These are phyloP conservation scores for Rhizodiscina lignyota DNA, from an alignment of 495 filamentous ascomycete species.

Conservation along the genomic window DNA sequence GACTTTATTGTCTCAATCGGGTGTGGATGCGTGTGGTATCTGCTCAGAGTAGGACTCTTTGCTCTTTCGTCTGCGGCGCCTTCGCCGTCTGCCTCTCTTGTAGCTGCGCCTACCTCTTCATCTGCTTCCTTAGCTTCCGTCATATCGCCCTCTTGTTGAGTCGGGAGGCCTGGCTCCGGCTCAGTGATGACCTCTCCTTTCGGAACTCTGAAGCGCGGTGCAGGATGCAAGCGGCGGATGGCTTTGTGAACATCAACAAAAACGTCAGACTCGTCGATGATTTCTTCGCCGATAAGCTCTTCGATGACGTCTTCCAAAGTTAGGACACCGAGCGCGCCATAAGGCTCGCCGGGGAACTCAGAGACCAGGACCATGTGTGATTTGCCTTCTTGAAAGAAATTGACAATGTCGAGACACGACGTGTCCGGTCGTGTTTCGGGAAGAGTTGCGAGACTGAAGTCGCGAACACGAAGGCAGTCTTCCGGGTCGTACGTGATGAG, in stretches of 20 bases:
- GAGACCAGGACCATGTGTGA: constrained; percentile 97
- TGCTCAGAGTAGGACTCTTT: constrained; percentile 6
- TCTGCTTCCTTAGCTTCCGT: neutral
- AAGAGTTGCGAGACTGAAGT: constrained; percentile 83
- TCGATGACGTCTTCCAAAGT: constrained; percentile 97
- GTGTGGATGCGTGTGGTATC: too few species aligned
- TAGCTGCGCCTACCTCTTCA: constrained; percentile 2
- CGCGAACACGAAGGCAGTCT: constrained; percentile 64
- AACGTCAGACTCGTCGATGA: constrained; percentile 80
- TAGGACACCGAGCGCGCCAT: constrained; percentile 81
- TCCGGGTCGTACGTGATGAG: constrained; percentile 97
- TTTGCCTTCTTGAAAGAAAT: constrained; percentile 98
- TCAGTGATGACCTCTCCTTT: constrained; percentile 31
- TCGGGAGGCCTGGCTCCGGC: neutral
- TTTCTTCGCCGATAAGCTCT: constrained; percentile 86
- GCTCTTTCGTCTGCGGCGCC: constrained; percentile 2
- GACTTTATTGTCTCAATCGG: too few species aligned
- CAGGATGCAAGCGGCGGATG: constrained; percentile 61
- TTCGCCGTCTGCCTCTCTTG: constrained; percentile 4
- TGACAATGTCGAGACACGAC: constrained; percentile 93
- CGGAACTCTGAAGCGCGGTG: constrained; percentile 41
- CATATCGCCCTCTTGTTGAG: constrained; percentile 3
- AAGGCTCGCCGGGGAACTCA: constrained; percentile 71
- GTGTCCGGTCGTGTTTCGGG: constrained; percentile 91
- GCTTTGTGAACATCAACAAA: constrained; percentile 96